Evolutionary conservation across 345 rosid species (phyloP), one percentile per base, ranked within the genome.

Genomic region (Gossypium herbaceum): DNA sequence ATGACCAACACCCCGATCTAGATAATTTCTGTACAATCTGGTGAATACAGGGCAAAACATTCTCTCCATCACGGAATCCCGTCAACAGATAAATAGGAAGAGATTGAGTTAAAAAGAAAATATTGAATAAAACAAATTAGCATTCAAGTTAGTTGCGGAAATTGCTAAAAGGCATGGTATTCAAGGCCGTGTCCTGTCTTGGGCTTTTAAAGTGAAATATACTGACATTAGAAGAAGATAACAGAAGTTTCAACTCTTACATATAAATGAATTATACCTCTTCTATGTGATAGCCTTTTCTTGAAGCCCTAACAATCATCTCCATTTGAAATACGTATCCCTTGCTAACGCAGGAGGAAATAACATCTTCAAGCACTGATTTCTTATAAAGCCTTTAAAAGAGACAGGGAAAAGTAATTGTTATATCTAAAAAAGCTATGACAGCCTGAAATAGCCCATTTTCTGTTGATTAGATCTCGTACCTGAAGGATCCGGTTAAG

Each of bases 291-390:
- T 84, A 91, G 76, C 96, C 89, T 79, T 88, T 90, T 78, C 99
- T 90, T 39, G 97, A 84, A 44, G 98, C 99, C 65, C 98, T 93
- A 45, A 95, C 99, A 68, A 95, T 93, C 97, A 95, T 95, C 88
- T 95, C 99, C 97, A 95, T 95, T 79, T 95, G 99, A 80, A 95
- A 95, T 60, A 95, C 99, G 56, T 93, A 93, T 34, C 98, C 97
- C 81, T 93, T 95, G 74, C 98, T 95, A 55, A 95, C 97, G 56
- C 91, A 87, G 60, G 97, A 89, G 73, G 82, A 82, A 61, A 95
- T 93, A 61, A 93, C 79, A 56, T 90, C 97, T 85, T 95, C 94
- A 50, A 95, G 94, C 71, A 82, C 97, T 3, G 89, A 85, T 83
- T 90, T 95, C 86, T 79, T 83, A 83, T 93, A 93, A 59, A 93